Evolutionary conservation across 805 yeast species (phyloP), one percentile per base, ranked within the genome.

Genomic region (Ogataea haglerorum): DNA sequence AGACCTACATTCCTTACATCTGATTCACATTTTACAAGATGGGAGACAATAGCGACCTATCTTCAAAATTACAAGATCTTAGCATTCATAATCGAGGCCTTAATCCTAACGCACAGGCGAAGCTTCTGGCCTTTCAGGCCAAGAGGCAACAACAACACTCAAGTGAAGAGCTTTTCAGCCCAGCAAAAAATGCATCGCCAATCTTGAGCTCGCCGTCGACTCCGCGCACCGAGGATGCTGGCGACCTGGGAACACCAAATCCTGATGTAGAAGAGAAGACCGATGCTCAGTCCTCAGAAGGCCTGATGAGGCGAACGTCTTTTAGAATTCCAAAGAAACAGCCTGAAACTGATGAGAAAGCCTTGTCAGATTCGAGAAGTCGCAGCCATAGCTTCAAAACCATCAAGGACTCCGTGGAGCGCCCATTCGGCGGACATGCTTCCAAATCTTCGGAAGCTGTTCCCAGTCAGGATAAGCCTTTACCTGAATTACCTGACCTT

Each of bases 111-210:
- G 75, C 88, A 29, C 96, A 89, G 61, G 96, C 96, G 1, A 71
- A 93, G 48, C 73, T 90, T 26, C 66, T 85, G 60, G 96, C 95
- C 0, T 85, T 90, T 53, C 96, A 89, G 61, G 88, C 86, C 48
- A 80, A 83, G 55, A 75, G 96, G 51, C 80, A 78, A 43, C 64
- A 58, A 30, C 49, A 38, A 10, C 48, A 42, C 18, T 43, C 36
- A 27, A 32, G 30, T 16, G 45, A 38, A 6, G 45, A 45, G 16
- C 31, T 27, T 13, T 42, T 25, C 16, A 34, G 43, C 14, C 26
- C 43, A 3, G 12, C 19, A n/a, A 19, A 16, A 5, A 22, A 31
- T 13, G 16, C 35, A 9, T 46, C 51, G 9, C 45, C 45, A 4
- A 30, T 37, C 23, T 17, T 39, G 35, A 31, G 46, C 10, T 36